Base-by-base conservation (phyloP, 2,329 filamentous ascomycete species). In the Claviceps digitariae region DNA sequence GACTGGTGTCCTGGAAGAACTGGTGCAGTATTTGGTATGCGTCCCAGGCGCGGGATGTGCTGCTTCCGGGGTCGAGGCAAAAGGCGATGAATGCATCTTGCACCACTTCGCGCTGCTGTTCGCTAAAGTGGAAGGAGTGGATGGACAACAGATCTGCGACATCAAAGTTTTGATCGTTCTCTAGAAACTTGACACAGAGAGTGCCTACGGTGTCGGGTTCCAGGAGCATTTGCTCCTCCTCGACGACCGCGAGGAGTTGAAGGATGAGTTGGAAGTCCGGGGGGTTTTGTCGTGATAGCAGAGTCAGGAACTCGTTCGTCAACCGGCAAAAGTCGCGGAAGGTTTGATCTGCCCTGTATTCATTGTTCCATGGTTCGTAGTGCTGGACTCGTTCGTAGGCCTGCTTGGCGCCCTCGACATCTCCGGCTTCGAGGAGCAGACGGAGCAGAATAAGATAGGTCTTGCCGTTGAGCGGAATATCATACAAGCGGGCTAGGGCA, bases 141-240 rank as follows among this genome's bases (percentile, higher is more conserved):
- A 84, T 76, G 25, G 90, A 88, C 17, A 97, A 77, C 0, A 94
- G 77, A 63, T 95, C 88, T 57, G 89, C 84, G 4, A 89, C 82
- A 56, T 94, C 89, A 57, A 83, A 81, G 45, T 83, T 76, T 63
- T 95, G 87, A 61, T 88, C 85, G 43, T 85, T 82, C 56, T 80
- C 77, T 12, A 96, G 75, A 59, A 95, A 86, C 44, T 86, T 73
- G 46, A 83, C 73, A 55, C 83, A 86, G n/a, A 96, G 73, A 0
- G 80, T 77, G 7, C 83, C 81, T 1, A 93, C 79, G 0, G 90
- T 94, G 45, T 83, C 76, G 0, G 90, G 81, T 38, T 87, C 84
- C 15, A 96, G 75, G 1, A 76, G 78, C 8, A 81, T 79, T 52
- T 82, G 76, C 12, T 82, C 80, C 61, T 89, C 81, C 54, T 90